Conservation (phyloP, 2,329 filamentous ascomycete genomes). For the Fusarium ambrosium region DNA sequence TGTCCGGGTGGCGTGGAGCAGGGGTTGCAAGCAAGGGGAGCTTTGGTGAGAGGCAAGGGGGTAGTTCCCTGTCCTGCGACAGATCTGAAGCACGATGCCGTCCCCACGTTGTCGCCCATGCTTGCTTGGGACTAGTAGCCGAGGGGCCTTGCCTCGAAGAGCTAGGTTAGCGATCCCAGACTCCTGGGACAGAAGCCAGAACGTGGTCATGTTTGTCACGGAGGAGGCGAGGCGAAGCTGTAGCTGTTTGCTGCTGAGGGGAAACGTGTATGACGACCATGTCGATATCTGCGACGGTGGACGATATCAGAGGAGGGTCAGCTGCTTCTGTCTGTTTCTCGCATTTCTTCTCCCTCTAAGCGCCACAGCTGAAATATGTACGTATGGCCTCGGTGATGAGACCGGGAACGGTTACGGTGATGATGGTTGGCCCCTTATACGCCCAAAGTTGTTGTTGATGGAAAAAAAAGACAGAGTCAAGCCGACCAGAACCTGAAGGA, state of each 20-base stretch:
- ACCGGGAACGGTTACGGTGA: constrained; percentile 11
- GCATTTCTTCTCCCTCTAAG: constrained; percentile 8
- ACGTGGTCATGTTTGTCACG: constrained; percentile 9
- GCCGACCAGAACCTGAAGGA: constrained; percentile 5
- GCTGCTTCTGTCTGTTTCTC: neutral
- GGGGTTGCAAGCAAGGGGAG: constrained; percentile 24
- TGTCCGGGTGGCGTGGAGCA: constrained; percentile 34
- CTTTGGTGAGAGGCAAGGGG: constrained; percentile 43
- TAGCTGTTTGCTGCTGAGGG: constrained; percentile 24
- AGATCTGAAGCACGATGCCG: constrained; percentile 60
- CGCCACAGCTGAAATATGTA: constrained; percentile 12
- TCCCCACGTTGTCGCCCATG: constrained; percentile 41
- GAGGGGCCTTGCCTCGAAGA: constrained; percentile 6
- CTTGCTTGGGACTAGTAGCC: constrained; percentile 26
- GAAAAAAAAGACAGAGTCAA: constrained; percentile 22
- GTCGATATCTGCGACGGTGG: constrained; percentile 9
- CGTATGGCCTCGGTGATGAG: constrained; percentile 23
- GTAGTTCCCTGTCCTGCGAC: constrained; percentile 60
- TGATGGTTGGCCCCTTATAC: constrained; percentile 25
- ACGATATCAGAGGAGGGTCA: constrained; percentile 11
- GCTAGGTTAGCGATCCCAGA: constrained; percentile 32
- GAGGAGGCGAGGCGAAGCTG: neutral
- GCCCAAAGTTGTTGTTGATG: constrained; percentile 36
- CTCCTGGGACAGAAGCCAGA: constrained; percentile 30
- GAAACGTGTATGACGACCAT: constrained; percentile 15